A percentile compares a stretch with the other conserved stretches of the same genome.
phyloP scores from a whole-genome alignment of 2,329 filamentous ascomycete species.

The Clonostachys sp. region DNA sequence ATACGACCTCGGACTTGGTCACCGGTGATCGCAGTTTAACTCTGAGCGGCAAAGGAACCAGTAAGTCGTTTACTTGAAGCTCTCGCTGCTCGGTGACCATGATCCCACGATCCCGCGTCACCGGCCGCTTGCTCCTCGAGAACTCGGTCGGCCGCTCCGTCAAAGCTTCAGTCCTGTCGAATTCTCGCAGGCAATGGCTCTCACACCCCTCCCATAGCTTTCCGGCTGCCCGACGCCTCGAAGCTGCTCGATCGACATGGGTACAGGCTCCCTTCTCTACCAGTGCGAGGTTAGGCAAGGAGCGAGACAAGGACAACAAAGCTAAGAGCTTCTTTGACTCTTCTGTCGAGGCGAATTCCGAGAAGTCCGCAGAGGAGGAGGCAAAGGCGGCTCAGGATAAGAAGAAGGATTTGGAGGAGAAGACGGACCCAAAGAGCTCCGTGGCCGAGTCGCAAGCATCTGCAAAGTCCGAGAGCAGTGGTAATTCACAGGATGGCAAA shows the following conservation, averaged over 20 bases:
- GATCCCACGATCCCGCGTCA: slow-evolving; percentile 34
- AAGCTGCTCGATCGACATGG: slow-evolving; percentile 16
- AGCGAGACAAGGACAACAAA: slow-evolving; percentile 25
- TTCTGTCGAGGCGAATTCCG: slow-evolving; percentile 29
- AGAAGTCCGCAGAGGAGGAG: slow-evolving; percentile 49
- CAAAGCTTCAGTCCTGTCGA: slow-evolving; percentile 15
- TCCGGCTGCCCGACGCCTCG: slow-evolving; percentile 22
- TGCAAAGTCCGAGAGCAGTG: slow-evolving; percentile 34
- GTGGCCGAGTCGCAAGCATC: slow-evolving; percentile 36
- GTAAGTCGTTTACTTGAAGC: too few species aligned
- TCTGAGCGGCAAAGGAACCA: too few species aligned
- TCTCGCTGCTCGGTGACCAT: slow-evolving; percentile 15
- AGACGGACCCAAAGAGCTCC: slow-evolving; percentile 37
- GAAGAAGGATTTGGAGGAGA: slow-evolving; percentile 36
- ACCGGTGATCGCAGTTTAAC: too few species aligned
- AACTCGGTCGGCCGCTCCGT: slow-evolving; percentile 18
- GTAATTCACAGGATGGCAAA: slow-evolving; percentile 44
- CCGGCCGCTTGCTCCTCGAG: slow-evolving; percentile 30
- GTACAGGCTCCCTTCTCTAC: slow-evolving; percentile 28
- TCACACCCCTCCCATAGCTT: slow-evolving; percentile 13
- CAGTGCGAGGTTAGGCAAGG: slow-evolving; percentile 22
- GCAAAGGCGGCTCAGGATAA: slow-evolving; percentile 44
- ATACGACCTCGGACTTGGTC: too few species aligned
- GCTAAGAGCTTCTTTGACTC: slow-evolving; percentile 45
- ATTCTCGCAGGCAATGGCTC: slow-evolving; percentile 8